phyloP scores from a whole-genome alignment of 257 asterid genomes.

The Lycium ferocissimum region DNA sequence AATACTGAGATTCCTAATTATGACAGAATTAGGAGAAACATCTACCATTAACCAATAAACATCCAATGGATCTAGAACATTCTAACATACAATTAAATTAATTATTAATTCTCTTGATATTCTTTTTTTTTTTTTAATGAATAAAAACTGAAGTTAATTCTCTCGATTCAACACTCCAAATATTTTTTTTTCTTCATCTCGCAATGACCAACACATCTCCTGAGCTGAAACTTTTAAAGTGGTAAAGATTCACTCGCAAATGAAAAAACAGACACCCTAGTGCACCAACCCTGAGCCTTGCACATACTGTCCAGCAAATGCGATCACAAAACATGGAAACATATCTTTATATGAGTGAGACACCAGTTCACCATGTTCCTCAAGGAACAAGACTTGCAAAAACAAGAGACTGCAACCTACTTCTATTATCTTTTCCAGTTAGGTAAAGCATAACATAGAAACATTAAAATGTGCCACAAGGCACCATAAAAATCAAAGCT shows the following conservation, averaged over 20 bases:
- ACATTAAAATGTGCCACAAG: not conserved
- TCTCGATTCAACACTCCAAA: too few species aligned
- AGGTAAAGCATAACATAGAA: not conserved
- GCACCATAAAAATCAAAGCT: not conserved
- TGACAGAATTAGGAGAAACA: too few species aligned
- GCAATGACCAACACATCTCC: too few species aligned
- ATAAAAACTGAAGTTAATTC: too few species aligned
- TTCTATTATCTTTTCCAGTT: not conserved
- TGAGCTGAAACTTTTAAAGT: too few species aligned
- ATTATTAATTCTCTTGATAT: too few species aligned
- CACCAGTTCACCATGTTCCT: not conserved
- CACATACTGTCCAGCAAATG: not conserved
- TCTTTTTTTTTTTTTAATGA: too few species aligned
- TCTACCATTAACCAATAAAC: too few species aligned
- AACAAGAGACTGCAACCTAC: not conserved
- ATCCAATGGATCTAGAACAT: too few species aligned
- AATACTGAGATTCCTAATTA: too few species aligned
- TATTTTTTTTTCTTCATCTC: too few species aligned
- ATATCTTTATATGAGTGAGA: not conserved
- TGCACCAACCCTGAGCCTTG: not conserved
- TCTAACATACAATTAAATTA: too few species aligned
- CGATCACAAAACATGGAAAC: not conserved
- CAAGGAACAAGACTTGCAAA: constrained; percentile 2
- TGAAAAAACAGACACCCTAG: not conserved
- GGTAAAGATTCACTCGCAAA: not conserved